Conservation (phyloP, 345 rosid genomes). For the Populus pruinosa region DNA sequence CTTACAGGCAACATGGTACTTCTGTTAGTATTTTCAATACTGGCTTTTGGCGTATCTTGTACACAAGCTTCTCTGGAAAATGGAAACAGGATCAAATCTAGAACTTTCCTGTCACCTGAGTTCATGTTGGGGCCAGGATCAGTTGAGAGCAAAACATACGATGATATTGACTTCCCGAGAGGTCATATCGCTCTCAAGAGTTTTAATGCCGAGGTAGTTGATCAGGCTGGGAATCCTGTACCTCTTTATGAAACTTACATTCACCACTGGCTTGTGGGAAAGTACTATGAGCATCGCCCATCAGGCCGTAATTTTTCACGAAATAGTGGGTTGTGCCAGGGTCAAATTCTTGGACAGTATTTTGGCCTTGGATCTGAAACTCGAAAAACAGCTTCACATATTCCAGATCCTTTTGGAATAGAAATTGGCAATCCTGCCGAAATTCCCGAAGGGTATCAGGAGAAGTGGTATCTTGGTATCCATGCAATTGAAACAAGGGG, state of each 20-base stretch:
- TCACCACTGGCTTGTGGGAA: conserved; percentile 76
- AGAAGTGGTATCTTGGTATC: conserved; percentile 67
- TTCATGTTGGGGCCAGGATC: conserved; percentile 72
- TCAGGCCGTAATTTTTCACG: conserved; percentile 26
- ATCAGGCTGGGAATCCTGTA: conserved; percentile 55
- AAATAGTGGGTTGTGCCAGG: conserved; percentile 70
- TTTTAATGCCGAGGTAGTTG: conserved; percentile 66
- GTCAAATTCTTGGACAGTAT: conserved; percentile 41
- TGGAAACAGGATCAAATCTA: conserved; percentile 38
- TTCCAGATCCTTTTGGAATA: conserved; percentile 85
- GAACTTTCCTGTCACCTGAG: conserved; percentile 57
- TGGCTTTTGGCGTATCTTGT: background rate
- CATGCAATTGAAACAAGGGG: conserved; percentile 92
- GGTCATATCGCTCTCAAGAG: conserved; percentile 77
- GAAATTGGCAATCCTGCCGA: conserved; percentile 63
- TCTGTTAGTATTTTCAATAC: background rate
- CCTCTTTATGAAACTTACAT: conserved; percentile 82
- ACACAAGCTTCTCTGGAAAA: conserved; percentile 18
- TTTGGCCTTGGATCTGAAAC: conserved; percentile 93
- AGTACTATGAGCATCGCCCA: conserved; percentile 29
- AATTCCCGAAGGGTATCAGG: conserved; percentile 63
- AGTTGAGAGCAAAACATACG: conserved; percentile 47
- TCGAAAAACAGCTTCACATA: conserved; percentile 48
- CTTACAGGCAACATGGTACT: conserved; percentile 7
- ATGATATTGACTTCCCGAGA: conserved; percentile 63